Base-by-base conservation (phyloP, 331 rosid genomes). In the Prunus yedoensis region DNA sequence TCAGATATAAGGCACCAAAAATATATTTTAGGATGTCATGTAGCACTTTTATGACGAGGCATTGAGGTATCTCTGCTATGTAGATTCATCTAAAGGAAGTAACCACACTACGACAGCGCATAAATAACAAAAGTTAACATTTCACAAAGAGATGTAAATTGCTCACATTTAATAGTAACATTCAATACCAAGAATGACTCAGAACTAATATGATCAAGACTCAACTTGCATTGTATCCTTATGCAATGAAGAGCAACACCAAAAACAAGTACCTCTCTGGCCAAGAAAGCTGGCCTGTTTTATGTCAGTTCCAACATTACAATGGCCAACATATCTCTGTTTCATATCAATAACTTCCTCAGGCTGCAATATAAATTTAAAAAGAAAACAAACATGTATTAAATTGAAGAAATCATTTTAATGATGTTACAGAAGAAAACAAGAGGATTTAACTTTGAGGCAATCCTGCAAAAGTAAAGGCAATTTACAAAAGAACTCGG, bases 201-300 rank as follows among this genome's bases (percentile, higher is more conserved):
- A 61, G 60, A 20, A 16, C 57, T 41, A 9, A 8, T 47, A 47
- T 17, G 46, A 6, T 74, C 21, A 62, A 18, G 21, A 76, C 8
- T 54, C 25, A 49, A 52, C 54, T 14, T 62, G 20, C 49, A 50
- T 10, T 5, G 49, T 27, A 68, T 51, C 25, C 66, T 58, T 59
- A 13, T 21, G 13, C 15, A 54, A 28, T 47, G 30, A 57, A 23
- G 25, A 60, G 32, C 35, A 50, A 51, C 60, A 62, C 16, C 23
- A 75, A 28, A 65, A 69, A 18, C 62, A 73, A 5, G 5, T 84
- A 95, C 99, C 99, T 90, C 85, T 89, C 82, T 87, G 97, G 74
- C 99, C 99, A 70, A 95, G 97, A 88, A 95, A 95, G 84, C 74
- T 95, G 74, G 99, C 98, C 77, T 95, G 99, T 72, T 95, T 95